Conservation (phyloP, 2,329 filamentous ascomycete genomes). For the Amphichorda felina region DNA sequence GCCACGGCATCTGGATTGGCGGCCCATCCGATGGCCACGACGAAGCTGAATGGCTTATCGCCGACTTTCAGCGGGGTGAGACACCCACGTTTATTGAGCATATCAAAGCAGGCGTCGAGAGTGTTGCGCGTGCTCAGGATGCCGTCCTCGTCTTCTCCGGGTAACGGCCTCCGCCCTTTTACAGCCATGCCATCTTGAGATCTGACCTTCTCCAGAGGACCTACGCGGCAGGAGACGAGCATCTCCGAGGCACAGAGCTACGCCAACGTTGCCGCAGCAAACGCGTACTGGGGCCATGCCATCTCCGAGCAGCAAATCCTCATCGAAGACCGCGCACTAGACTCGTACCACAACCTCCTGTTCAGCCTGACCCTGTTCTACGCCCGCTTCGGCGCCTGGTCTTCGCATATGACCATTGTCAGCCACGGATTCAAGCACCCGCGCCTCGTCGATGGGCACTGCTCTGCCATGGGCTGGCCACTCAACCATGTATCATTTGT, state of each 20-base stretch:
- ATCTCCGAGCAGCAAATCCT: constrained; percentile 23
- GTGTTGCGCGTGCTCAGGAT: constrained; percentile 29
- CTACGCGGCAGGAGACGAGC: constrained; percentile 45
- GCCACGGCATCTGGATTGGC: constrained; percentile 67
- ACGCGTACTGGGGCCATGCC: constrained; percentile 23
- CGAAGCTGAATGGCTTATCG: constrained; percentile 60
- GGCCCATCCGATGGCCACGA: constrained; percentile 37
- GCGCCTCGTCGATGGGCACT: constrained; percentile 53
- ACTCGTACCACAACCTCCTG: constrained; percentile 77
- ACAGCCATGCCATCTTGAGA: not conserved
- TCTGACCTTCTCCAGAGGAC: constrained; percentile 32
- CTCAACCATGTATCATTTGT: constrained; percentile 34
- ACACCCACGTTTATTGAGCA: constrained; percentile 71
- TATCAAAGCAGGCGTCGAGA: constrained; percentile 50
- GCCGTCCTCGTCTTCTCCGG: constrained; percentile 62
- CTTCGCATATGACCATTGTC: constrained; percentile 46
- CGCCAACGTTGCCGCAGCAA: constrained; percentile 34
- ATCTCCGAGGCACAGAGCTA: constrained; percentile 55
- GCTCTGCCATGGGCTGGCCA: constrained; percentile 46
- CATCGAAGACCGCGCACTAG: constrained; percentile 61
- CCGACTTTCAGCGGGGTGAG: constrained; percentile 66
- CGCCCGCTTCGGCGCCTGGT: constrained; percentile 33
- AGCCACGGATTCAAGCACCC: constrained; percentile 58
- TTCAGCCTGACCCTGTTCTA: constrained; percentile 52
- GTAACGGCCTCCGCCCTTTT: constrained; percentile 24